A percentile compares a stretch with the other conserved stretches of the same genome.
Conservation (phyloP, 768 basidiomycete genomes). For the Tricholoma matsutake region DNA sequence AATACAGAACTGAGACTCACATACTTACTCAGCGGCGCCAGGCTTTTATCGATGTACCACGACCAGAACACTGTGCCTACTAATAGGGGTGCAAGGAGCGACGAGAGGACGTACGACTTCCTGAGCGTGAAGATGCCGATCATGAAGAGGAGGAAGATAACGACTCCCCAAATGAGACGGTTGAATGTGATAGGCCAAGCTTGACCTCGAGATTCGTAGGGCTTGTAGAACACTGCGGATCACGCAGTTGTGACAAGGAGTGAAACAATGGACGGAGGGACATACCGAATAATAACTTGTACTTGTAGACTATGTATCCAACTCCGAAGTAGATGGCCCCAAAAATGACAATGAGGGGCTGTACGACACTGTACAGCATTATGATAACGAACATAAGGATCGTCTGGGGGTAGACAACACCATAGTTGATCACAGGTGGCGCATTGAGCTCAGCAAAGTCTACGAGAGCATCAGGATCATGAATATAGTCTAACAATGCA, state of each 20-base stretch:
- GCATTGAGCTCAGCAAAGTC: constrained; percentile 97
- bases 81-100: constrained; percentile 72
- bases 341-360: constrained; percentile 92
- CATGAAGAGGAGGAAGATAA: constrained; percentile 97
- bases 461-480: constrained; percentile 28
- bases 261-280: constrained; percentile 4
- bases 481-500: neutral
- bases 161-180: constrained; percentile 86
- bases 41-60: constrained; percentile 67
- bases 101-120: constrained; percentile 47
- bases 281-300: constrained; percentile 92
- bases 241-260: neutral
- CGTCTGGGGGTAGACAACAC: constrained; percentile 94
- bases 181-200: constrained; percentile 97
- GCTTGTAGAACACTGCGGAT: constrained; percentile 88
- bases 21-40: constrained; percentile 73
- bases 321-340: constrained; percentile 96
- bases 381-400: constrained; percentile 96
- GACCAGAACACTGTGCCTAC: constrained; percentile 74
- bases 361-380: constrained; percentile 91
- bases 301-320: constrained; percentile 96
- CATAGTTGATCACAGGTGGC: constrained; percentile 98
- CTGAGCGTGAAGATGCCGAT: constrained; percentile 83
- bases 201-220: constrained; percentile 95
- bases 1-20: constrained; percentile 84